Evolutionary conservation across 2,329 filamentous ascomycete genomes (phyloP).

Genomic region (Cytospora leucostoma): DNA sequence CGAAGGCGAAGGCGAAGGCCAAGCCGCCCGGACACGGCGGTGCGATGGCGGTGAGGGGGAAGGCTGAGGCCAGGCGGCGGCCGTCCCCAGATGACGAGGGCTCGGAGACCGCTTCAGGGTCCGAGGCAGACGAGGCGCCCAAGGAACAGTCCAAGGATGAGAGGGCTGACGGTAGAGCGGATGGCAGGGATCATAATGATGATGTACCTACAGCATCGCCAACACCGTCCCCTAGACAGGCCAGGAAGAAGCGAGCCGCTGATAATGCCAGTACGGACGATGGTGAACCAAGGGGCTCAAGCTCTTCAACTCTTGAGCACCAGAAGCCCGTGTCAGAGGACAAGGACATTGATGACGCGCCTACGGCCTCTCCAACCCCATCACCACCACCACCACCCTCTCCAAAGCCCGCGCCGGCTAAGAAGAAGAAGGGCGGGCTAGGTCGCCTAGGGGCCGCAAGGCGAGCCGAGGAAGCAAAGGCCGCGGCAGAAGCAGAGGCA

Average conservation of each 20-base stretch:
- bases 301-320: background rate
- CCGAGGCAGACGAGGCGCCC: slow-evolving; percentile 1
- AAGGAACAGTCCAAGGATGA: background rate
- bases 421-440: slow-evolving; percentile 15
- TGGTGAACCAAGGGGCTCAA: background rate
- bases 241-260: background rate
- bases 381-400: slow-evolving; percentile 17
- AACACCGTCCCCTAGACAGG: slow-evolving; percentile 1
- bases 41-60: background rate
- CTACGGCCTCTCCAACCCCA: slow-evolving; percentile 1
- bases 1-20: background rate
- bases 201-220: slow-evolving; percentile 4
- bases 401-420: background rate
- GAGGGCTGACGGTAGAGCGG: background rate
- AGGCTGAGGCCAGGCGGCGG: background rate
- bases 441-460: slow-evolving; percentile 18
- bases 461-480: background rate
- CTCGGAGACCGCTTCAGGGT: slow-evolving; percentile 11
- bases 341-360: background rate
- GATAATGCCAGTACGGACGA: background rate
- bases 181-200: background rate
- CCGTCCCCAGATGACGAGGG: slow-evolving; percentile 1
- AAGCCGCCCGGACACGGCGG: background rate
- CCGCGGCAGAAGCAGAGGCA: background rate
- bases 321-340: background rate